A percentile compares a stretch with the other conserved stretches of the same genome.
phyloP scores from a whole-genome alignment of 2,329 filamentous ascomycete genomes.

The Nigrospora oryzae region DNA sequence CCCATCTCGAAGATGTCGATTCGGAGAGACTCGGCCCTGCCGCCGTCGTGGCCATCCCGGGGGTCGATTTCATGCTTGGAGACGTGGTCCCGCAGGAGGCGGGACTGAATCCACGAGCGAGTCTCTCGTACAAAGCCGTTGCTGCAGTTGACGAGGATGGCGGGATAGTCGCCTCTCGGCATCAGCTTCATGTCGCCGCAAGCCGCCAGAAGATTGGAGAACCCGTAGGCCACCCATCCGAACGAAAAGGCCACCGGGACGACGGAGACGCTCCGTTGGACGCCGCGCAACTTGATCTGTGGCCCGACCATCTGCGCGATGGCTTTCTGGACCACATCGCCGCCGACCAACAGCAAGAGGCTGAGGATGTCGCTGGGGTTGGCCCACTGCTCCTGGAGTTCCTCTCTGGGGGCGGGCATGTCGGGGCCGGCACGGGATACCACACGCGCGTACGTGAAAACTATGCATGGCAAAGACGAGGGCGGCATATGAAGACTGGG shows the following conservation, averaged over 20 bases:
- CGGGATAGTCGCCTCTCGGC: constrained; percentile 3
- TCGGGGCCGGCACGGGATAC: too few species aligned
- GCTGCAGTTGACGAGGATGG: constrained; percentile 5
- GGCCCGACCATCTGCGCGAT: constrained; percentile 7
- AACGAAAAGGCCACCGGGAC: constrained; percentile 10
- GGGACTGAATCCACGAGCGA: constrained; percentile 8
- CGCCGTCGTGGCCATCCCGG: not conserved
- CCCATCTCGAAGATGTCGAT: constrained; percentile 5
- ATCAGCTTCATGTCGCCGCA: constrained; percentile 8
- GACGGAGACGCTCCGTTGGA: not conserved
- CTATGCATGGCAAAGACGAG: too few species aligned
- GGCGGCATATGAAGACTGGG: too few species aligned
- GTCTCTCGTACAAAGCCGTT: constrained; percentile 5
- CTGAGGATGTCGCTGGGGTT: too few species aligned
- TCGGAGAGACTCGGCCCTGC: constrained; percentile 1
- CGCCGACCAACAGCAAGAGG: too few species aligned
- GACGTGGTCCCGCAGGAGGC: constrained; percentile 8
- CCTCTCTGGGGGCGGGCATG: too few species aligned
- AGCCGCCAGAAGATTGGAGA: constrained; percentile 6
- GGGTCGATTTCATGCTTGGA: not conserved
- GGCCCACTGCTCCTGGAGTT: too few species aligned
- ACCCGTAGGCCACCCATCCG: constrained; percentile 9
- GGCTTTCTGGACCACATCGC: constrained; percentile 3
- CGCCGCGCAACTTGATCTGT: too few species aligned
- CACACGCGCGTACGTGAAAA: too few species aligned